phyloP scores from a whole-genome alignment of 148 eudicot genomes.

The Diospyros lotus region DNA sequence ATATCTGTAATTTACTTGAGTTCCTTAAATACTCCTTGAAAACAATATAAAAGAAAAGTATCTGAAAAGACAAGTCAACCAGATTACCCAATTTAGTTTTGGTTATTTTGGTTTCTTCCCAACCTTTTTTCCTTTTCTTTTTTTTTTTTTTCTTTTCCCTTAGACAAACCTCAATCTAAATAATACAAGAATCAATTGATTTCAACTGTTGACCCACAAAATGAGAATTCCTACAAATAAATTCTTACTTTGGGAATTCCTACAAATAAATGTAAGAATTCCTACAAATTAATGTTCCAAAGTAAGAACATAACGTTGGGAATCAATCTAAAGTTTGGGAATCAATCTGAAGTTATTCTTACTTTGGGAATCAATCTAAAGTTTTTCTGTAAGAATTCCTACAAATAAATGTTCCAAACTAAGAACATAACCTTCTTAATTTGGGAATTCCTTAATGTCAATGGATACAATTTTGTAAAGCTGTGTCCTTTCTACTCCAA shows the following conservation, averaged over 20 bases:
- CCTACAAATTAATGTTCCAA: neutral
- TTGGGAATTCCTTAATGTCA: neutral
- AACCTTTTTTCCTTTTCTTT: neutral
- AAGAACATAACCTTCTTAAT: neutral
- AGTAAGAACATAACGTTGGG: neutral
- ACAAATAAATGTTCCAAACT: neutral
- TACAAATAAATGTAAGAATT: neutral
- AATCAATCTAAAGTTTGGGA: no score
- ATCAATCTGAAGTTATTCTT: no score
- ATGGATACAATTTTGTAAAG: neutral
- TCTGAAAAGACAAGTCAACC: no score
- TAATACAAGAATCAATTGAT: neutral
- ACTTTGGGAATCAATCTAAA: no score
- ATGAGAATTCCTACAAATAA: no score
- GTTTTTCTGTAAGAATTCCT: neutral
- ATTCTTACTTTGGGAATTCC: no score
- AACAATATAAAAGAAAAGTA: no score
- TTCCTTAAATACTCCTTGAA: no score
- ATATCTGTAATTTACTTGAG: no score
- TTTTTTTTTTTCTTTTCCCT: neutral
- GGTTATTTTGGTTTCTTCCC: neutral
- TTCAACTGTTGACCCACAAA: conserved; percentile 2
- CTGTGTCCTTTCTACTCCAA: neutral
- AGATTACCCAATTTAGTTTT: no score
- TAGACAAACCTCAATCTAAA: neutral